phyloP scores from a whole-genome alignment of 176 grass and related monocot species.

The Avena insularis region DNA sequence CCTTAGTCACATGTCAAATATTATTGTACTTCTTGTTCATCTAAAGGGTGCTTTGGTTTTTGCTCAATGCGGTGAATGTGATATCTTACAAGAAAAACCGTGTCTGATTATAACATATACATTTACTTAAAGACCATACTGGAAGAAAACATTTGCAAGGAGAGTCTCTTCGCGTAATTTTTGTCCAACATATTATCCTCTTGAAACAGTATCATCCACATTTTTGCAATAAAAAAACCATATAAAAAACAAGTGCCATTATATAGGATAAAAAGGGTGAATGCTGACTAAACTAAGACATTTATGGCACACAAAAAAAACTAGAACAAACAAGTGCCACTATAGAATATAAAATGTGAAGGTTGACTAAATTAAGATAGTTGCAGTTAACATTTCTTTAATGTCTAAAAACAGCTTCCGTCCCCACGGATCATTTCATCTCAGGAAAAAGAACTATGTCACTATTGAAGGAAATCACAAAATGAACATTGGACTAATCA shows the following conservation, averaged over 20 bases:
- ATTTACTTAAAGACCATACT: not conserved
- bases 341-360: not conserved
- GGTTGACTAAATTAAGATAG: not conserved
- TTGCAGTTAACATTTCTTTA: not conserved
- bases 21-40: not conserved
- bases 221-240: too few species aligned
- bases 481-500: not conserved
- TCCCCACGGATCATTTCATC: not conserved
- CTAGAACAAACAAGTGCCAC: not conserved
- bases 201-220: not conserved
- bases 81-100: not conserved
- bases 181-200: not conserved
- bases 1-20: not conserved
- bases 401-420: not conserved
- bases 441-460: not conserved
- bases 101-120: not conserved
- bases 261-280: too few species aligned
- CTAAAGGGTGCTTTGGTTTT: not conserved
- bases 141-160: not conserved
- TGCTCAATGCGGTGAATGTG: not conserved
- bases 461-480: not conserved
- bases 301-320: not conserved
- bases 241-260: too few species aligned
- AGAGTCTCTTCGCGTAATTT: not conserved
- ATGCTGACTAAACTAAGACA: not conserved